phyloP scores from a whole-genome alignment of 176 grass and related monocot genomes.

The Oryza meridionalis region DNA sequence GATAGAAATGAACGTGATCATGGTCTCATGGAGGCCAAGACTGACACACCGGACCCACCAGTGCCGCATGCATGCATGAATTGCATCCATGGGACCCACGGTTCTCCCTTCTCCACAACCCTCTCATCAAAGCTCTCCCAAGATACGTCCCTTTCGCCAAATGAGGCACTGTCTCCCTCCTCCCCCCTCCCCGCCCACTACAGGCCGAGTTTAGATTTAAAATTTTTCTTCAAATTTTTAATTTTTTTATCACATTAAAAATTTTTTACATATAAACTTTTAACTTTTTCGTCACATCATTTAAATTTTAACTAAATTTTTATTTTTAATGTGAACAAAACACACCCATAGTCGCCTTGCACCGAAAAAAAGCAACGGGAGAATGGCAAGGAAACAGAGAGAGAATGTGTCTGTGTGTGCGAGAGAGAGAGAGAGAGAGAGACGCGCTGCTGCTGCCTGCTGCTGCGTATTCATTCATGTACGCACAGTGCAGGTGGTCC shows the following conservation, averaged over 20 bases:
- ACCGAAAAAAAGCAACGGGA: constrained; percentile 8
- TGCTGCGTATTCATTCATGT: not conserved
- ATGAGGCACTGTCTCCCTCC: constrained; percentile 35
- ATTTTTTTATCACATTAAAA: too few species aligned
- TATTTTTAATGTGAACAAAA: too few species aligned
- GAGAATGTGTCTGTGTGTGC: not conserved
- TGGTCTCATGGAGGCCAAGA: not conserved
- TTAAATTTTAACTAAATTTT: too few species aligned
- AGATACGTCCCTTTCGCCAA: constrained; percentile 55
- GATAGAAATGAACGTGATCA: not conserved
- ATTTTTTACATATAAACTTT: too few species aligned
- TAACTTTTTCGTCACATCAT: too few species aligned
- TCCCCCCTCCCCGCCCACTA: not conserved
- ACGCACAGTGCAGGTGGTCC: constrained; percentile 35
- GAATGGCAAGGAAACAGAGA: not conserved
- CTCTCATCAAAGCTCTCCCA: constrained; percentile 13
- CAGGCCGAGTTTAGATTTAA: too few species aligned
- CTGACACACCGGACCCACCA: not conserved
- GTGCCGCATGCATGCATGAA: not conserved
- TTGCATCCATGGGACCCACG: not conserved
- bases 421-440: too few species aligned
- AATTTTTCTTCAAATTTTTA: too few species aligned
- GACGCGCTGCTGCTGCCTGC: too few species aligned
- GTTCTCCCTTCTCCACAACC: not conserved
- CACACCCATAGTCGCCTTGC: not conserved